Evolutionary conservation across 176 grass and related monocot genomes (phyloP), one percentile per base, ranked within the genome.

Genomic region (Melocanna baccifera): DNA sequence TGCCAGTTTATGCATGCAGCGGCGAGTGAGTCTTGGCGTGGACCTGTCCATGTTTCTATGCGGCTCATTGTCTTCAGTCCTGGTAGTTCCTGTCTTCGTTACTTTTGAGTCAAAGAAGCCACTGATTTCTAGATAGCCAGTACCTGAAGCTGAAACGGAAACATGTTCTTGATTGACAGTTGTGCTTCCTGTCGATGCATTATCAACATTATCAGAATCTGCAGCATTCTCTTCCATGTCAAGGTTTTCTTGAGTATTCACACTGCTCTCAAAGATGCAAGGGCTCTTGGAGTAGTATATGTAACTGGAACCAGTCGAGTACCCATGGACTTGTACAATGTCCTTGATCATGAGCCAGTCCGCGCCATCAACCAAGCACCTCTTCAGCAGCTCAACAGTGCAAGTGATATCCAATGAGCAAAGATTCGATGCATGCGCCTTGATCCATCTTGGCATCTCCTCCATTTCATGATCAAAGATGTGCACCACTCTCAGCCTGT

Each of bases 391-490:
- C 16, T 78, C 51, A 42, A 73, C 51, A 1, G 74, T 82, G 84
- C 90, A 29, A 22, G 56, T 85, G 82, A 92, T 80, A 83, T 90
- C 77, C 70, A 95, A 47, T 53, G 85, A 88, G 36, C 12, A 58
- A 83, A 95, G 83, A 58, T 59, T 86, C 13, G 51, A 69, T 2
- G 86, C 87, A 86, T 75, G 74, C n/a, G 76, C 29, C 62, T 78
- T 7, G 14, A 92, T 78, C 93, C 93, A 95, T 84, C 83, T 88
- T 62, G 93, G 93, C 36, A 95, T 84, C 19, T 81, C 74, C 74
- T 72, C 70, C 63, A 95, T 55, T 39, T 92, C 85, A 88, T 95
- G 69, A 80, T 95, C 90, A 47, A 85, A 95, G 26, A 92, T 92
- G 57, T 86, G 87, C 43, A 95, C 30, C 51, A 40, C 70, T 84